Evolutionary conservation across 1,284 basidiomycete genomes (phyloP), one percentile per base, ranked within the genome.

Genomic region (Marasmius sp.): DNA sequence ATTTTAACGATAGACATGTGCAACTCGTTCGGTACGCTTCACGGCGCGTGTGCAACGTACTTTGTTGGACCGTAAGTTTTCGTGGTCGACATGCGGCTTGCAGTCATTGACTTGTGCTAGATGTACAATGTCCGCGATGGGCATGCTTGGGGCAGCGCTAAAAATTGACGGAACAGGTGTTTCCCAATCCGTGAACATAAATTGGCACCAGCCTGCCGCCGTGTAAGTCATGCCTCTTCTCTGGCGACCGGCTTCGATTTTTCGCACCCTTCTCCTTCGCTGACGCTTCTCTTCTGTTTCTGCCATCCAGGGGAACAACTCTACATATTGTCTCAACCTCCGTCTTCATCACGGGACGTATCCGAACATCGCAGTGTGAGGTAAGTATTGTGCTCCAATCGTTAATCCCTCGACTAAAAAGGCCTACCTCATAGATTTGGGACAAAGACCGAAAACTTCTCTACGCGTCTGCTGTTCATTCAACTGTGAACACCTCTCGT

Each of bases 101-200:
- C 70, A 34, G 58, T 62, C 61, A 14, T 7, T 1, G 34, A 41
- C n/a, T n/a, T 43, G 9, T 6, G 56, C 7, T 62, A 84, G 81
- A n/a, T 83, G 82, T 64, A 77, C 81, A 1, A 75, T 78, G 16
- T 77, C 80, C 4, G 73, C 80, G 0, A 74, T 82, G 10, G 71
- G 81, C 14, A 72, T 73, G 6, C 74, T 83, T 9, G 79, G 79
- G 0, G 67, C 71, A 16, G 72, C 71, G 16, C 66, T 71, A 11
- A 77, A 76, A 1, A 64, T 74, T 22, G 77, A 81, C 55, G 77
- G 72, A 1, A 75, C 76, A n/a, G 81, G 81, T 0, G 73, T 84
- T 10, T 83, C 82, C 1, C 81, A 82, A 64, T 75, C 81, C 1
- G 80, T 84, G 78, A 78, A 79, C 61, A 67, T 83, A 20, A 76